Conservation (phyloP, 805 yeast genomes). For the Blastobotrys americana region DNA sequence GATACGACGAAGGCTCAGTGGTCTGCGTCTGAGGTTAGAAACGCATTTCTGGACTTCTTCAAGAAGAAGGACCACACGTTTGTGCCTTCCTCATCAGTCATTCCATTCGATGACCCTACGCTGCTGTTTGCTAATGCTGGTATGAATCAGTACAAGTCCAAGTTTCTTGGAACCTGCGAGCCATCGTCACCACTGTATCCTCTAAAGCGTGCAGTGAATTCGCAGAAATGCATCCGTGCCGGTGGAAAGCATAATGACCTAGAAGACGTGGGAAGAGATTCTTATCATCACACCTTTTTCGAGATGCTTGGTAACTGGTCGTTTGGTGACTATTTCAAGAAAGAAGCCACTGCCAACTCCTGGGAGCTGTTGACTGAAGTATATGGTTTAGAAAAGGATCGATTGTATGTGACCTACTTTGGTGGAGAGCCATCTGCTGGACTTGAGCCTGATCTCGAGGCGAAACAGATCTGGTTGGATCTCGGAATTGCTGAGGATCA, state of each 20-base stretch:
- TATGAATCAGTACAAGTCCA: slow-evolving; percentile 98
- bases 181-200: slow-evolving; percentile 82
- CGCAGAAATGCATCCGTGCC: slow-evolving; percentile 98
- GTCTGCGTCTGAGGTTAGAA: slow-evolving; percentile 50
- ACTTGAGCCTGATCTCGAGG: slow-evolving; percentile 88
- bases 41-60: slow-evolving; percentile 79
- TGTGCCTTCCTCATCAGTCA: slow-evolving; percentile 89
- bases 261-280: slow-evolving; percentile 97
- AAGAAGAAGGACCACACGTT: slow-evolving; percentile 60
- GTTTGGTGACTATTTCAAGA: slow-evolving; percentile 96
- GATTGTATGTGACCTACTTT: slow-evolving; percentile 91
- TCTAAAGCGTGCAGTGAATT: slow-evolving; percentile 84
- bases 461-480: slow-evolving; percentile 74
- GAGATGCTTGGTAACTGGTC: slow-evolving; percentile 99
- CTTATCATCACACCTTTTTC: slow-evolving; percentile 96
- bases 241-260: slow-evolving; percentile 97
- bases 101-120: slow-evolving; percentile 98
- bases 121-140: slow-evolving; percentile 96
- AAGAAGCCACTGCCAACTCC: slow-evolving; percentile 80
- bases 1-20: no score
- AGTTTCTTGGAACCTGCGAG: slow-evolving; percentile 93
- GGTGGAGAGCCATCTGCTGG: slow-evolving; percentile 85
- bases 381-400: slow-evolving; percentile 68
- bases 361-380: slow-evolving; percentile 89
- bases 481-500: slow-evolving; percentile 90